Evolutionary conservation across 148 eudicot species (phyloP), one percentile per base, ranked within the genome.

Genomic region (Rhododendron ferrugineum): DNA sequence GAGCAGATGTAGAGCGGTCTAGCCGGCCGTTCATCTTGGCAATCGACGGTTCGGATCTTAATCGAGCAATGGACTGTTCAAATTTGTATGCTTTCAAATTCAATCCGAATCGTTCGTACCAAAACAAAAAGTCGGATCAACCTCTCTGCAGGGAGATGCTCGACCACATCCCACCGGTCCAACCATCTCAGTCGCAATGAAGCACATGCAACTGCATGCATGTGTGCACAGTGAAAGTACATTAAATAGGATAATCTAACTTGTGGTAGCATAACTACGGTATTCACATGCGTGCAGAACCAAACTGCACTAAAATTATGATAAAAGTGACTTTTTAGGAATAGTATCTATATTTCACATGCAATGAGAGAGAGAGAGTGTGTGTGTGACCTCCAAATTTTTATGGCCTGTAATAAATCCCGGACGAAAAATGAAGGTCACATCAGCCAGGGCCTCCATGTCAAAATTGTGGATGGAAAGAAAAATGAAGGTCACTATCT

Each of bases 41-140:
- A 46, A 46, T 46, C 3, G 11, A 46, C 2, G 1, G 10, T 3
- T 46, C 11, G 2, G 9, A 46, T 46, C 49, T 46, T 0, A 46
- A 9, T 0, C 2, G 0, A 46, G 11, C 11, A 46, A 46, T 46
- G 0, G 11, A 46, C 11, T 9, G 49, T 46, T 46, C 3, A 40
- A 0, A 46, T 46, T 46, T 46, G 2, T 46, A 46, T 9, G 2
- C 0, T 0, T 3, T 46, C 49, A 46, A 1, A 46, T 7, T 46
- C 49, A 46, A 46, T 46, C 49, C 11, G 0, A 46, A 1, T 46
- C 49, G 2, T 46, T 0, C 3, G 11, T 46, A 3, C 2, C 49
- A 0, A 46, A 0, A 46, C 9, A 0, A 46, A 46, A 0, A 2
- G 0, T 0, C 49, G 11, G 1, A 9, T 46, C 9, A 9, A 0